These are phyloP conservation scores for Neodidymelliopsis sp. DNA, from an alignment of 2,329 filamentous ascomycete species.

Conservation along the genomic window DNA sequence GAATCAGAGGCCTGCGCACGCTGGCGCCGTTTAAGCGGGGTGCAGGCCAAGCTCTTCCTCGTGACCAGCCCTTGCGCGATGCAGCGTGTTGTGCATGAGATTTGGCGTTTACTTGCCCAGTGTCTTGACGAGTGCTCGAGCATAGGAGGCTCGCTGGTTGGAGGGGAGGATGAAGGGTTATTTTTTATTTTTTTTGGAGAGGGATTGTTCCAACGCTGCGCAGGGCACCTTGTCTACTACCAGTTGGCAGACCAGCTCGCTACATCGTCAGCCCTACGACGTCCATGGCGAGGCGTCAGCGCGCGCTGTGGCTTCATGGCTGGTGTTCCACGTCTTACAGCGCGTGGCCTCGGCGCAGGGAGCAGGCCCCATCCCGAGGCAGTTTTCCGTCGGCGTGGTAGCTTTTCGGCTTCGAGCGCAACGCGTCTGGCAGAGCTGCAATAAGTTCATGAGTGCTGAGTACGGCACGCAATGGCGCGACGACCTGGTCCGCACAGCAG, in stretches of 20 bases:
- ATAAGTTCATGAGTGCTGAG: conserved; percentile 13
- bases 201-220: neutral
- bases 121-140: neutral
- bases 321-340: conserved; percentile 28
- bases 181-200: neutral
- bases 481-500: conserved; percentile 2
- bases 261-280: conserved; percentile 27
- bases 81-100: conserved; percentile 7
- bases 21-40: conserved; percentile 16
- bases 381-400: conserved; percentile 12
- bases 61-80: conserved; percentile 8
- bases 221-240: conserved; percentile 8
- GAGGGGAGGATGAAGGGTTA: neutral
- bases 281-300: conserved; percentile 9
- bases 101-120: neutral
- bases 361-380: conserved; percentile 27
- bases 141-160: conserved; percentile 1
- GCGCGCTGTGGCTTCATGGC: conserved; percentile 23
- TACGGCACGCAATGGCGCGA: neutral
- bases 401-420: conserved; percentile 8
- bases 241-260: conserved; percentile 12
- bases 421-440: conserved; percentile 6
- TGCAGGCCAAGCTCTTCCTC: conserved; percentile 13
- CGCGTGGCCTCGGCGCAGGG: conserved; percentile 25
- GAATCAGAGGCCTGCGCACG: conserved; percentile 15